Percentiles rank a stretch among this genome's conserved stretches.
These are phyloP conservation scores for Geoglossum glabrum DNA, from an alignment of 495 filamentous ascomycete genomes.

Conservation along the genomic window DNA sequence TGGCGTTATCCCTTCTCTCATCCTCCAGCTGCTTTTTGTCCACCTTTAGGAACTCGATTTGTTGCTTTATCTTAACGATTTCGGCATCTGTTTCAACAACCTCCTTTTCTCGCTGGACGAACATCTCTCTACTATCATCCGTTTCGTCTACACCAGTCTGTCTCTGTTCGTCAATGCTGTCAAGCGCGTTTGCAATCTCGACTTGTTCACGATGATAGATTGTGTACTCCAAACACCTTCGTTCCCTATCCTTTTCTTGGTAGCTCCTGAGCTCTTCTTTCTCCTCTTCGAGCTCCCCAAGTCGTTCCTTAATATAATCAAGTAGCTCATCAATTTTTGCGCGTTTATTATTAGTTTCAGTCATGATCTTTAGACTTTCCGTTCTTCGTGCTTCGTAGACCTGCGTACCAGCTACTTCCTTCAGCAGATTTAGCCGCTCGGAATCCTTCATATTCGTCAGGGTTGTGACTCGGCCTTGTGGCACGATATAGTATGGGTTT, in stretches of 20 bases:
- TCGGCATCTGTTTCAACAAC: conserved; percentile 56
- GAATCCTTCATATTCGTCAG: conserved; percentile 97
- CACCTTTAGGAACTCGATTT: conserved; percentile 69
- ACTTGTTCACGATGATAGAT: conserved; percentile 80
- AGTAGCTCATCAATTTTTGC: conserved; percentile 84
- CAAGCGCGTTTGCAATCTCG: conserved; percentile 52
- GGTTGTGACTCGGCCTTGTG: conserved; percentile 85
- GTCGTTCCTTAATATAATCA: conserved; percentile 72
- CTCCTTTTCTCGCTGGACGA: conserved; percentile 61
- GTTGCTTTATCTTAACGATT: conserved; percentile 57
- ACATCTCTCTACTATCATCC: conserved; percentile 58
- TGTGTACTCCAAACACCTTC: conserved; percentile 80
- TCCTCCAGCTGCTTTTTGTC: conserved; percentile 78
- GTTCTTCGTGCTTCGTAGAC: conserved; percentile 82
- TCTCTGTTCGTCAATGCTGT: conserved; percentile 63
- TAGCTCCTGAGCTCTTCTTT: conserved; percentile 85
- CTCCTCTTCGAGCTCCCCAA: conserved; percentile 84
- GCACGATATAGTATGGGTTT: conserved; percentile 98
- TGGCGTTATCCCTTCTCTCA: conserved; percentile 63
- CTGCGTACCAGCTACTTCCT: conserved; percentile 93
- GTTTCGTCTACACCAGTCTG: conserved; percentile 64
- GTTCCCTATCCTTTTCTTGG: conserved; percentile 87
- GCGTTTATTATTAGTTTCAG: conserved; percentile 84
- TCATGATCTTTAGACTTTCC: conserved; percentile 91
- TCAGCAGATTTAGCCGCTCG: conserved; percentile 70